Percentiles rank a stretch among this genome's conserved stretches.
These are phyloP conservation scores for Globisporangium ultimum DNA, from an alignment of 352 stramenopile genomes.

Conservation along the genomic window DNA sequence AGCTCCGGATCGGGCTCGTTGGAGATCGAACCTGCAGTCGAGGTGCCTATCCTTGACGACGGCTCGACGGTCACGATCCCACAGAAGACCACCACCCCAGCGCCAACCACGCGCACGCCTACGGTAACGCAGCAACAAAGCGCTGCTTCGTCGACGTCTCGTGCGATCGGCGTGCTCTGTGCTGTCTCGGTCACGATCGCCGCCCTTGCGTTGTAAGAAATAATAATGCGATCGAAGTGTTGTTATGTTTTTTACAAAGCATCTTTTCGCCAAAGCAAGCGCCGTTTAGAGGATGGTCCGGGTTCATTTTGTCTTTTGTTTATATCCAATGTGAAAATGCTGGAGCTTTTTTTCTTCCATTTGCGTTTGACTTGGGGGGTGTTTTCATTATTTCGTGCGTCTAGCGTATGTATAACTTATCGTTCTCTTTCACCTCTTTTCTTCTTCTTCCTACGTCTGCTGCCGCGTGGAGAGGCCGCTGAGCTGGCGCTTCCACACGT, in stretches of 20 bases:
- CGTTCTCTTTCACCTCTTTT: too few species aligned
- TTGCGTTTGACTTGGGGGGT: not conserved
- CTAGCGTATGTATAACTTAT: not conserved
- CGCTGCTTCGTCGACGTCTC: constrained; percentile 6
- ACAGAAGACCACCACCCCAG: not conserved
- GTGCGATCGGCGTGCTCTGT: constrained; percentile 9
- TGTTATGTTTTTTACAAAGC: not conserved
- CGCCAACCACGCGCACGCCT: constrained; percentile 2
- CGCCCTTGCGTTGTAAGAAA: constrained; percentile 12
- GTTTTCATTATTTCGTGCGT: not conserved
- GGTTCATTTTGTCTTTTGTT: not conserved
- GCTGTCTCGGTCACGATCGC: constrained; percentile 13
- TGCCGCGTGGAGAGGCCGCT: constrained; percentile 8
- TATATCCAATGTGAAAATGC: not conserved
- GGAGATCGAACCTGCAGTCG: constrained; percentile 11
- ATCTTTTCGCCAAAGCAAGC: too few species aligned
- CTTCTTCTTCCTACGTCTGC: not conserved
- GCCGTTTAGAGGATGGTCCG: constrained; percentile 3
- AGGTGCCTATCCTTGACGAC: constrained; percentile 1
- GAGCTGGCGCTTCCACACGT: constrained; percentile 31
- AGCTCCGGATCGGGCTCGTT: not conserved
- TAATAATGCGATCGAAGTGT: constrained; percentile 1
- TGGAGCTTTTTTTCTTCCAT: constrained; percentile 2
- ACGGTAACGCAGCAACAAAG: not conserved
- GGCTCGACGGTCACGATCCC: constrained; percentile 13